A percentile compares a stretch with the other conserved stretches of the same genome.
phyloP scores from a whole-genome alignment of 192 early-diverging fungal genomes.

The Physocladia obscura region DNA sequence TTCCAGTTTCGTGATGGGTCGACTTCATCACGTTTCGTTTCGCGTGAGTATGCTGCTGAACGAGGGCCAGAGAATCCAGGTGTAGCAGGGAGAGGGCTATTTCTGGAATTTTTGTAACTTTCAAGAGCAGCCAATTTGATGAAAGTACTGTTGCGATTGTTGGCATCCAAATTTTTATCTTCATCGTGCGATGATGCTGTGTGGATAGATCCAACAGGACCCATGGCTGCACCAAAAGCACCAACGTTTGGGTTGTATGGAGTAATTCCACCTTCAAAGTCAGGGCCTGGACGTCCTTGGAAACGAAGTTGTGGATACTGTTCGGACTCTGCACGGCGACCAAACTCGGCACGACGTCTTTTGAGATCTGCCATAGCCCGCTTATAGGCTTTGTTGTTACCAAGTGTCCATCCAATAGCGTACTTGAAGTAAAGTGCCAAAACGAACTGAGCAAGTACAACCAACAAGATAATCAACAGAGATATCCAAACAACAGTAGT shows the following conservation, averaged over 20 bases:
- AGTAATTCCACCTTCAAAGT: slow-evolving; percentile 12
- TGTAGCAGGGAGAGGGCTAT: slow-evolving; percentile 3
- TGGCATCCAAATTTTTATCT: neutral
- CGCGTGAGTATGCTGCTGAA: slow-evolving; percentile 9
- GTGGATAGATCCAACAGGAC: neutral
- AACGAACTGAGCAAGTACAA: slow-evolving; percentile 44
- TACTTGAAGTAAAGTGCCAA: slow-evolving; percentile 49
- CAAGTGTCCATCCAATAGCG: slow-evolving; percentile 44
- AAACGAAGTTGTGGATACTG: neutral
- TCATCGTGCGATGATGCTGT: neutral
- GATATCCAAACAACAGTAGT: slow-evolving; percentile 79
- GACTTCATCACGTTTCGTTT: slow-evolving; percentile 2
- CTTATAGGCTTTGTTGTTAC: slow-evolving; percentile 33
- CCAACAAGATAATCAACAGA: slow-evolving; percentile 50
- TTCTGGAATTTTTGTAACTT: neutral
- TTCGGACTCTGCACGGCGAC: neutral
- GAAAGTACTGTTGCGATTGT: neutral
- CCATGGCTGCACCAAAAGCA: neutral
- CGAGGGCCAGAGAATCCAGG: slow-evolving; percentile 29
- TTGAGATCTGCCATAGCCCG: slow-evolving; percentile 26
- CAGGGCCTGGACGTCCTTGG: neutral
- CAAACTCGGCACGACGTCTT: slow-evolving; percentile 12
- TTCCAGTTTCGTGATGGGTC: slow-evolving; percentile 23
- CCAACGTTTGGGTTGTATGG: slow-evolving; percentile 20
- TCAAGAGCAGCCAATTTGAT: neutral